Evolutionary conservation across 805 yeast genomes (phyloP), one percentile per base, ranked within the genome.

Genomic region (Metschnikowia cerradonensis): DNA sequence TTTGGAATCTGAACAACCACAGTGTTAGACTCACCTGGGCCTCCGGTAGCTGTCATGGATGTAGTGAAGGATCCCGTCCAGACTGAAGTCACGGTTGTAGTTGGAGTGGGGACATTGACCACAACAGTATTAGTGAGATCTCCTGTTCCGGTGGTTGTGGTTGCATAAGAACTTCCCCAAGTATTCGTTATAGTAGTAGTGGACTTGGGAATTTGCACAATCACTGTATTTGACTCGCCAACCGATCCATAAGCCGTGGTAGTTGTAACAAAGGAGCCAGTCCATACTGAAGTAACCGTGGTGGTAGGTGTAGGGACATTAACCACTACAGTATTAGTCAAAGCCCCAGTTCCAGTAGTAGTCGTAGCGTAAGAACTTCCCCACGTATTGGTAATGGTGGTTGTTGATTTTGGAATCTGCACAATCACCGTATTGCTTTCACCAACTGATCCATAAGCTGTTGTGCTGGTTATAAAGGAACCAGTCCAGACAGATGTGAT

Each of bases 271-370:
- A 46, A 50, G 3, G 23, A 22, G 7, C 23, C 23, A 22, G 23
- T 22, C 23, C 23, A 22, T 4, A 22, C 23, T 22, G 23, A 22
- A 22, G 23, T 22, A 22, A 22, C 23, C 23, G 23, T 22, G 6
- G 20, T 11, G 20, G 41, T n/a, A 33, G 52, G 41, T 8, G 53
- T 49, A 14, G 61, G 55, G 13, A 52, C 61, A 38, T 59, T 56
- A 23, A 60, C 52, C 14, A 53, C 43, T 11, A 51, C 41, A 14
- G 14, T 22, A 15, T 36, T 31, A 19, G 23, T 34, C 6, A 19
- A 32, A 14, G 30, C 34, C 10, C 32, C 31, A 31, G 38, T 35
- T 17, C 15, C 23, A 6, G 56, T 50, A 34, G 41, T 46, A 19
- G 56, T 55, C 15, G 53, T 23, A 15, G 52, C 47, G 15, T 53